Percentiles rank a stretch among this genome's conserved stretches.
Evolutionary conservation across 2,329 filamentous ascomycete genomes (phyloP).

Genomic region (Fusarium armeniacum): DNA sequence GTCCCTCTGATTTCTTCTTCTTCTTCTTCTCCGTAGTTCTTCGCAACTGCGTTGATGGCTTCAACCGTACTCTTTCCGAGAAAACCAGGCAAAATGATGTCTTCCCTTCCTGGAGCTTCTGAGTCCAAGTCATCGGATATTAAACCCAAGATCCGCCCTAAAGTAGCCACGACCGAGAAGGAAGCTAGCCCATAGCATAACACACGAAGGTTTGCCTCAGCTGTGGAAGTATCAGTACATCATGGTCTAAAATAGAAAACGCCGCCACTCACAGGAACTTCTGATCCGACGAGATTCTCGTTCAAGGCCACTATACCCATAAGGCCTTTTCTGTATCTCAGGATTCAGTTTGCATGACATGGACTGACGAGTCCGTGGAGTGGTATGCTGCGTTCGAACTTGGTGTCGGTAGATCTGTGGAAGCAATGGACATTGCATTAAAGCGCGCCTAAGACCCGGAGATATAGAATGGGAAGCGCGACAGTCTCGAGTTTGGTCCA

Average conservation of each 20-base stretch:
- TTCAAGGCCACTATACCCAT: not conserved
- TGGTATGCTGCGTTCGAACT: not conserved
- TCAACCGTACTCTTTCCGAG: not conserved
- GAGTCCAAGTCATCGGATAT: not conserved
- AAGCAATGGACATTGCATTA: not conserved
- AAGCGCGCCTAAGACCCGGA: too few species aligned
- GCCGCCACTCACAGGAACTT: not conserved
- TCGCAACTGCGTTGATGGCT: too few species aligned
- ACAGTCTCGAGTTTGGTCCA: not conserved
- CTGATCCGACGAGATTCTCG: not conserved
- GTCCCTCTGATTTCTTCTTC: not conserved
- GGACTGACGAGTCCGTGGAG: not conserved
- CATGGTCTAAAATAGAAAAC: not conserved
- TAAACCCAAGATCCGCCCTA: not conserved
- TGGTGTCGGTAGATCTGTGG: not conserved
- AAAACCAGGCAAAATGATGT: not conserved
- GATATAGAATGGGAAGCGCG: not conserved
- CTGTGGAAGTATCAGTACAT: not conserved
- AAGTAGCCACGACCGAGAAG: not conserved
- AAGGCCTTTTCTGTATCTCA: not conserved
- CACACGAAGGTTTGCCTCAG: not conserved
- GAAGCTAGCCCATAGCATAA: not conserved
- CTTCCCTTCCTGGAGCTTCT: too few species aligned
- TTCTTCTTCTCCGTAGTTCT: not conserved
- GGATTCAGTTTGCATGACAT: not conserved